Base-by-base conservation (phyloP, 148 eudicot genomes). In the Simmondsia chinensis region DNA sequence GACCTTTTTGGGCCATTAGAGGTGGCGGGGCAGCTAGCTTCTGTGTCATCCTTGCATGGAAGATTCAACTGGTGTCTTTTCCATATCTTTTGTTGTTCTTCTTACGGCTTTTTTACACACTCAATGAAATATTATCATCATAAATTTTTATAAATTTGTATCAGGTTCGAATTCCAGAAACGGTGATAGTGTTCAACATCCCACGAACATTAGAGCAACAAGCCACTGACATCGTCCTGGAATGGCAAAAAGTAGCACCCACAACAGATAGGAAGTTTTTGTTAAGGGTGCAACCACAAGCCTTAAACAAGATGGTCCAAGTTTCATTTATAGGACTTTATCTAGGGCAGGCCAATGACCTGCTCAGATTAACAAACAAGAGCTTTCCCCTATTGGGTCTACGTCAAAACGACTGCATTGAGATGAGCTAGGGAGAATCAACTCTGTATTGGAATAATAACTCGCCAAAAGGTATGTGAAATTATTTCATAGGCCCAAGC, bases 1-100 rank as follows among this genome's bases (percentile, higher is more conserved):
- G 68, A 68, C 24, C 33, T 61, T 0, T 61, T 28, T 68, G 73
- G 73, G 68, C 73, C 2, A 68, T 68, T 13, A 46, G 64, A 23
- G 73, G 73, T 0, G 73, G 73, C 2, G 73, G 63, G 2, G 73
- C 34, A 5, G 59, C 73, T 13, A 68, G 73, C 24, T 68, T 68
- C 19, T 39, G 68, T 14, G 73, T 68, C 6, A 32, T 68, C 6
- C 12, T 68, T 16, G 34, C 68, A 2, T 68, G 68, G 73, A 51
- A 34, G 42, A 56, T 67, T 10, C 33, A 50, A 9, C 50, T 67
- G 26, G 72, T 67, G 20, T 1, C 9, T 25, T 3, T 20, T 18
- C 35, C n/a, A n/a, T n/a, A n/a, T n/a, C n/a, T n/a, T n/a, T n/a
- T n/a, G n/a, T n/a, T n/a, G n/a, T n/a, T n/a, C n/a, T n/a, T n/a